phyloP scores from a whole-genome alignment of 306 rosid genomes.

The Gleditsia sinensis region DNA sequence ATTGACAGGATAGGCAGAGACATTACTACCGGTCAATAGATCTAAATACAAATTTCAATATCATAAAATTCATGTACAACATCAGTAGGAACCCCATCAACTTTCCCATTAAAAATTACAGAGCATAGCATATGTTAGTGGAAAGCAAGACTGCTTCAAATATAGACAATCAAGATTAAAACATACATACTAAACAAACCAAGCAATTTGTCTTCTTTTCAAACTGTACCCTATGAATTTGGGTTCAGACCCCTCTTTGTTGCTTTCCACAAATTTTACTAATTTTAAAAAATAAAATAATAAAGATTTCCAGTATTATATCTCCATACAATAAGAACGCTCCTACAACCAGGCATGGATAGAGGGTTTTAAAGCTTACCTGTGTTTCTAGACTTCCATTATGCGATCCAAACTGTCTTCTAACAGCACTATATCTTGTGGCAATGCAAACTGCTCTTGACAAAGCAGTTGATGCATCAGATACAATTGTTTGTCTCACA shows the following conservation, averaged over 20 bases:
- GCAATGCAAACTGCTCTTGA: conserved; percentile 97
- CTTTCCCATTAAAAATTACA: conserved; percentile 16
- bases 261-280: conserved; percentile 3
- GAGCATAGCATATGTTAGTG: conserved; percentile 14
- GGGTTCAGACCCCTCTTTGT: neutral
- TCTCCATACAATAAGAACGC: conserved; percentile 26
- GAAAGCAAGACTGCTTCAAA: conserved; percentile 7
- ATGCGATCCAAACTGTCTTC: conserved; percentile 86
- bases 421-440: conserved; percentile 95
- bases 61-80: conserved; percentile 16
- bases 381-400: conserved; percentile 77
- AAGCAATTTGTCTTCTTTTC: conserved; percentile 12
- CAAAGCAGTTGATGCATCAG: conserved; percentile 88
- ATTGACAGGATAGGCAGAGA: conserved; percentile 11
- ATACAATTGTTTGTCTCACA: conserved; percentile 87
- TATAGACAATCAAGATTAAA: conserved; percentile 8
- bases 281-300: neutral
- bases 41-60: conserved; percentile 15
- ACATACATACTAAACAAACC: too few relatives aligned
- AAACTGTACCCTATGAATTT: neutral
- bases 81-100: neutral
- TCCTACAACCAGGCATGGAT: conserved; percentile 6
- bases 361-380: conserved; percentile 47
- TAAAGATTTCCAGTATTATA: conserved; percentile 1
- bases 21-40: neutral